Evolutionary conservation across 2,329 filamentous ascomycete species (phyloP).

Genomic region (Aureobasidium mangrovei): DNA sequence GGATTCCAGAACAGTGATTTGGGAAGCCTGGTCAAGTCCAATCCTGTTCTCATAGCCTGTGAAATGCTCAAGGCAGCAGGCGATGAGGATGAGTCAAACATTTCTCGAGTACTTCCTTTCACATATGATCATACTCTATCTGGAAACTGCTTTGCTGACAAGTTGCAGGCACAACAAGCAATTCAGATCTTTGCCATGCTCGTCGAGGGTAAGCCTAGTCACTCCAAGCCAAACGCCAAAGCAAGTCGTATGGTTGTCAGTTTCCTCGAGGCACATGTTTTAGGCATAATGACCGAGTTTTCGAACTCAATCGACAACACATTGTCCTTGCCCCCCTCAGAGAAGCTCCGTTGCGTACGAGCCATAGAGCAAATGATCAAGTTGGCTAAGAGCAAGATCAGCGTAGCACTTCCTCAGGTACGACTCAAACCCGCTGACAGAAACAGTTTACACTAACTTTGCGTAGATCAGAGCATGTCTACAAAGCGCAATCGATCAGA

Average conservation of each 20-base stretch:
- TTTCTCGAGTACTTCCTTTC: constrained; percentile 21
- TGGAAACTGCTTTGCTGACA: background rate
- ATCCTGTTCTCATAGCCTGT: constrained; percentile 66
- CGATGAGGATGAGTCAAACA: constrained; percentile 51
- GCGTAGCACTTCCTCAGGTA: constrained; percentile 77
- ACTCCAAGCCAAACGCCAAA: constrained; percentile 37
- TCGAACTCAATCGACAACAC: constrained; percentile 67
- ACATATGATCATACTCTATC: background rate
- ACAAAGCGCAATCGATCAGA: constrained; percentile 68
- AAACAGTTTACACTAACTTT: background rate
- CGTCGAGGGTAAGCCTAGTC: constrained; percentile 39
- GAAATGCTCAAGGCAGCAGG: constrained; percentile 75
- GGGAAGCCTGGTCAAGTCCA: constrained; percentile 59
- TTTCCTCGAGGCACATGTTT: constrained; percentile 74
- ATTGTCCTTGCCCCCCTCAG: constrained; percentile 28
- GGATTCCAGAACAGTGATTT: constrained; percentile 61
- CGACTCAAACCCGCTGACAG: constrained; percentile 26
- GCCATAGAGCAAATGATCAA: constrained; percentile 84
- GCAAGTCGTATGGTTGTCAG: constrained; percentile 53
- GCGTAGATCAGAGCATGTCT: constrained; percentile 79
- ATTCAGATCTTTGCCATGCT: constrained; percentile 40
- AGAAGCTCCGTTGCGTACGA: constrained; percentile 68
- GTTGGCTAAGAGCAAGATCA: constrained; percentile 63
- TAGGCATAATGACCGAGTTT: constrained; percentile 78
- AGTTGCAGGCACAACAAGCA: constrained; percentile 38